Base-by-base conservation (phyloP, 768 basidiomycete species). In the Mycena alexandri region DNA sequence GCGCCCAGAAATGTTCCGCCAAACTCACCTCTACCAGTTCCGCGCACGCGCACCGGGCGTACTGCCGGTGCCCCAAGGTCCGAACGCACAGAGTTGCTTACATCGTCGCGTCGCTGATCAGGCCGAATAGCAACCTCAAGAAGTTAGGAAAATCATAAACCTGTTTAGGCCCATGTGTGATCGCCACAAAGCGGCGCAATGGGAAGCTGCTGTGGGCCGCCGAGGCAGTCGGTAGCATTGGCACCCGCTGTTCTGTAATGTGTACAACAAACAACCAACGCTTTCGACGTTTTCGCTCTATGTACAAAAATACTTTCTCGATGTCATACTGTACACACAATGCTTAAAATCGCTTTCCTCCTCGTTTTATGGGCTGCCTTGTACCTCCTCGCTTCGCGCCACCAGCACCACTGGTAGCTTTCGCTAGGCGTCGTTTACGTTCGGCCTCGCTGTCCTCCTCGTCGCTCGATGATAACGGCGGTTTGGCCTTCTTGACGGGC, bases 331-430 rank as follows among this genome's bases (percentile, higher is more conserved):
- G n/a, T 17, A 43, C 33, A 52, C 48, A 22, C 46, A 22, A 67
- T 42, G 24, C 67, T 84, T 83, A 93, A 81, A 92, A 94, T 68
- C 90, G 86, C 76, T 87, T 91, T 34, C 89, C 91, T 41, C 90
- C 90, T 70, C 92, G 86, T 78, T 89, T 93, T 68, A 93, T 81
- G 6, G 93, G 93, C 71, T 94, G 92, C 72, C 88, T 86, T 48
- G 88, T 83, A 44, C 89, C 89, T 60, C 89, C 89, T 60, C 88
- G 81, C 67, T 82, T 81, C 24, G 68, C 69, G 54, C 77, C 72
- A 47, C 76, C 74, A 53, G 74, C 69, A 48, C 82, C 83, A 65
- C 77, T 77, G 67, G 58, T 67, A 36, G 47, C 63, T 41, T 65
- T 67, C n/a, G 66, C 70, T 25, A 71, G 25, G 16, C 66, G 70